These are phyloP conservation scores for Mortierella sp. DNA, from an alignment of 371 early-diverging fungal genomes.

Conservation along the genomic window DNA sequence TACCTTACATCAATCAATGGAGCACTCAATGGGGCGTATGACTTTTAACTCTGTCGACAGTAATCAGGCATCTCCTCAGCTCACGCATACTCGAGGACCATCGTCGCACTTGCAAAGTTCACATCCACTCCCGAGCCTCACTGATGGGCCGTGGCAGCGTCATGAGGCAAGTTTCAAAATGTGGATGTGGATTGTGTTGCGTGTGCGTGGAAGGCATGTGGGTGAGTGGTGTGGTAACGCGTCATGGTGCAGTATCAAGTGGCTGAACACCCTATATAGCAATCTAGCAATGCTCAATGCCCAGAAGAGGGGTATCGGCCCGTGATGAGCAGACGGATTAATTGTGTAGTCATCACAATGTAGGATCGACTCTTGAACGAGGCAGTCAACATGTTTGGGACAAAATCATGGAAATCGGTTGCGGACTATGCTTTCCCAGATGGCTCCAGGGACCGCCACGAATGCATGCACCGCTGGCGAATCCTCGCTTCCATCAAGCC, in stretches of 20 bases:
- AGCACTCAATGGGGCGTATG: constrained; percentile 36
- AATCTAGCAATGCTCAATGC: too few relatives aligned
- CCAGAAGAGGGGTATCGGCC: too few relatives aligned
- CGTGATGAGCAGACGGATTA: background rate
- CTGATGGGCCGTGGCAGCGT: constrained; percentile 40
- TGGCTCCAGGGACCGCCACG: constrained; percentile 40
- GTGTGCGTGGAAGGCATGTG: background rate
- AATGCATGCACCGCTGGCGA: constrained; percentile 54
- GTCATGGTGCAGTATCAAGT: background rate
- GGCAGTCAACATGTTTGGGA: constrained; percentile 26
- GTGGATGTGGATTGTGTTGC: background rate
- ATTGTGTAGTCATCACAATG: background rate
- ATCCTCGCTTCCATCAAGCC: constrained; percentile 26
- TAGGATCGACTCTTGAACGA: constrained; percentile 38
- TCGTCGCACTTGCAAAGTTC: background rate
- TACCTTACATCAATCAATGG: constrained; percentile 28
- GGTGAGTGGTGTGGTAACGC: background rate
- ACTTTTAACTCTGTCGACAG: constrained; percentile 21
- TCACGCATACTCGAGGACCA: background rate
- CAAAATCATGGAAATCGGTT: constrained; percentile 46
- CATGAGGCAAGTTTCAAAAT: constrained; percentile 31
- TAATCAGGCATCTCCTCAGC: constrained; percentile 1
- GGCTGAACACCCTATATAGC: background rate
- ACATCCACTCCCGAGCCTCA: background rate
- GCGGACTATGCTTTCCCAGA: constrained; percentile 48